phyloP scores from a whole-genome alignment of 1,139 yeast species.

The Debaryomyces subglobosus region DNA sequence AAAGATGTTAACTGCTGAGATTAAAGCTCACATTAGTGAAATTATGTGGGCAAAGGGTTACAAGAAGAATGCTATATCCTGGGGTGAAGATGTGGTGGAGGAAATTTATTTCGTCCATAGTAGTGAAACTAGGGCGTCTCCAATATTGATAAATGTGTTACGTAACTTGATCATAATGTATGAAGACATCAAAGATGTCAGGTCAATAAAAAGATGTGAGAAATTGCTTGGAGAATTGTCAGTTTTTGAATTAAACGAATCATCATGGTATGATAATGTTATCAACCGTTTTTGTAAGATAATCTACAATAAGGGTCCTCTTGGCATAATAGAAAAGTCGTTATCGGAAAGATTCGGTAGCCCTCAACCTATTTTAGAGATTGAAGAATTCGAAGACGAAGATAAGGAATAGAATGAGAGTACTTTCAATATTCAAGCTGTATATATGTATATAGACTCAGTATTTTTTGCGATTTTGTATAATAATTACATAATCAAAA shows the following conservation, averaged over 20 bases:
- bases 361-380: constrained; percentile 34
- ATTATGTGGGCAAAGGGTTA: constrained; percentile 63
- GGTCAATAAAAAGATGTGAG: constrained; percentile 32
- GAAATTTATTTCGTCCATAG: constrained; percentile 37
- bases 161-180: constrained; percentile 39
- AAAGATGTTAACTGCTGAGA: constrained; percentile 32
- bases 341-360: constrained; percentile 44
- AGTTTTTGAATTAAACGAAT: constrained; percentile 24
- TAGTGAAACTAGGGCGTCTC: constrained; percentile 31
- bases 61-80: constrained; percentile 56
- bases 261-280: constrained; percentile 39
- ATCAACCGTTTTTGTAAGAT: constrained; percentile 42
- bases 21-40: constrained; percentile 66
- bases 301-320: constrained; percentile 45
- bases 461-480: not conserved
- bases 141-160: constrained; percentile 36
- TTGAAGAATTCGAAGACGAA: constrained; percentile 49
- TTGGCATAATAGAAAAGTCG: constrained; percentile 47
- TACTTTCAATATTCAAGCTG: constrained; percentile 1
- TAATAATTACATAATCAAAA: constrained; percentile 11
- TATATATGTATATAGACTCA: not conserved
- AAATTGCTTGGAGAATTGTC: constrained; percentile 25
- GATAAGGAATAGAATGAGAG: constrained; percentile 31
- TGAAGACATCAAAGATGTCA: constrained; percentile 25
- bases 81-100: constrained; percentile 61